These are phyloP conservation scores for Bigelowiella natans DNA, from an alignment of 78 protist genomes.

Conservation along the genomic window DNA sequence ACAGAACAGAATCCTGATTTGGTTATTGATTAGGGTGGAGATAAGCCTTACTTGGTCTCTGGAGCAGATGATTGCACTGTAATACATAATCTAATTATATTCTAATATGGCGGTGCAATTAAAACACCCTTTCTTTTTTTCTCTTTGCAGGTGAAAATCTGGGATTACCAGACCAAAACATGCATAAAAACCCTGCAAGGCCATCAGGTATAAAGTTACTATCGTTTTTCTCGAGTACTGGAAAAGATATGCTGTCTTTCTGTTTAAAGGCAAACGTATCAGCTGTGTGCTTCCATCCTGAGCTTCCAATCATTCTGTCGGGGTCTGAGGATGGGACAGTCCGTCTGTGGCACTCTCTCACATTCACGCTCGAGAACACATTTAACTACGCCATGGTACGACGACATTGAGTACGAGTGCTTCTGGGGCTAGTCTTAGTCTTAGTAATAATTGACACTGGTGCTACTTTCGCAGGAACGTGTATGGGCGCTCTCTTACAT, in stretches of 20 bases:
- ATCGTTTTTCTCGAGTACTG: slow-evolving; percentile 60
- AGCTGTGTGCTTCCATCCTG: slow-evolving; percentile 71
- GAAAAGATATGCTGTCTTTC: not conserved
- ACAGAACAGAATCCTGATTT: not conserved
- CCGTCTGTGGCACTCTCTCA: slow-evolving; percentile 78
- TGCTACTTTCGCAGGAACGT: too few relatives aligned
- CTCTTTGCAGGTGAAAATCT: slow-evolving; percentile 63
- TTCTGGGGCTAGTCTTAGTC: too few relatives aligned
- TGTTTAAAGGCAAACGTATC: not conserved
- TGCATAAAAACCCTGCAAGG: slow-evolving; percentile 86
- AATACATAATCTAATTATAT: too few relatives aligned
- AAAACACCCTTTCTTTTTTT: too few relatives aligned
- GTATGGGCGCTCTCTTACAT: slow-evolving; percentile 74
- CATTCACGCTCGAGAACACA: slow-evolving; percentile 74
- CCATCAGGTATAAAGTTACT: too few relatives aligned
- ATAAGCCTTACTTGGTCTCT: slow-evolving; percentile 88
- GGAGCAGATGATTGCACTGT: slow-evolving; percentile 86
- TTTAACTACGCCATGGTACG: slow-evolving; percentile 78
- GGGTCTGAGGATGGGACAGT: slow-evolving; percentile 79
- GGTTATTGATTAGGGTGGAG: too few relatives aligned
- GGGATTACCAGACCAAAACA: slow-evolving; percentile 92
- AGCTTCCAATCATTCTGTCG: slow-evolving; percentile 81
- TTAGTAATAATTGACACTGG: too few relatives aligned
- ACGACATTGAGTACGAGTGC: too few relatives aligned
- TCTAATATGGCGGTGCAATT: too few relatives aligned